A percentile compares a stretch with the other conserved stretches of the same genome.
These are phyloP conservation scores for Scenedesmus sp. DNA, from an alignment of 163 green algal species.

Conservation along the genomic window DNA sequence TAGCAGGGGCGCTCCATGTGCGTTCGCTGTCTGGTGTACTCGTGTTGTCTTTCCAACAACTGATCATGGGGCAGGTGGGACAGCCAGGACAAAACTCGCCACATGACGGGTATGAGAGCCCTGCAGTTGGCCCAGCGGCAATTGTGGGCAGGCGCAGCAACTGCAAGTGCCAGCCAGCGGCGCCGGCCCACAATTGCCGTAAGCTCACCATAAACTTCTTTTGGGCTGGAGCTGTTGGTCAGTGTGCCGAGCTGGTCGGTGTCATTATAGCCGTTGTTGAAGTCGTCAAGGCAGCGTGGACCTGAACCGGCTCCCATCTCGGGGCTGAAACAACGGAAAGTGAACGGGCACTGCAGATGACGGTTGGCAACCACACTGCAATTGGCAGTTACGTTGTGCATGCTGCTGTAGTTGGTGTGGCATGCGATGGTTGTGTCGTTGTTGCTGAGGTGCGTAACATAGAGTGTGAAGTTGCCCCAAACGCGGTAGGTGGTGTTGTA, in stretches of 20 bases:
- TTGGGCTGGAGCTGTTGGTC: neutral
- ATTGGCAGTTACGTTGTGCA: neutral
- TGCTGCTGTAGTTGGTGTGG: conserved; percentile 1
- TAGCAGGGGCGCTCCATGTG: neutral
- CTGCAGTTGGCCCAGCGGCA: conserved; percentile 4
- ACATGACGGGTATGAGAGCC: conserved; percentile 1
- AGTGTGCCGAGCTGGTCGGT: conserved; percentile 1
- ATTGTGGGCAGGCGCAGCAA: too few relatives aligned
- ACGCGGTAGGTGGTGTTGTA: conserved; percentile 29
- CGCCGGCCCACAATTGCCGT: too few relatives aligned
- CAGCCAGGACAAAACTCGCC: conserved; percentile 35
- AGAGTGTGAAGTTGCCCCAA: conserved; percentile 19
- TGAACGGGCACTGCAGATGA: conserved; percentile 37
- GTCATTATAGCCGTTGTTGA: conserved; percentile 26
- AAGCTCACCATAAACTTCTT: neutral
- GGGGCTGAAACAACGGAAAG: conserved; percentile 22
- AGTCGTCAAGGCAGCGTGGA: conserved; percentile 23
- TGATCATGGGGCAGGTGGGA: conserved; percentile 31
- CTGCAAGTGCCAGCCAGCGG: neutral
- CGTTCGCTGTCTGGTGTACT: neutral
- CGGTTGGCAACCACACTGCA: neutral
- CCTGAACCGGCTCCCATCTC: conserved; percentile 9
- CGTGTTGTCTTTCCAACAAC: conserved; percentile 27
- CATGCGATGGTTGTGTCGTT: conserved; percentile 9
- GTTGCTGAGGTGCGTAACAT: conserved; percentile 31